phyloP scores from a whole-genome alignment of 176 grass and related monocot species.

The Aechmea fasciata region DNA sequence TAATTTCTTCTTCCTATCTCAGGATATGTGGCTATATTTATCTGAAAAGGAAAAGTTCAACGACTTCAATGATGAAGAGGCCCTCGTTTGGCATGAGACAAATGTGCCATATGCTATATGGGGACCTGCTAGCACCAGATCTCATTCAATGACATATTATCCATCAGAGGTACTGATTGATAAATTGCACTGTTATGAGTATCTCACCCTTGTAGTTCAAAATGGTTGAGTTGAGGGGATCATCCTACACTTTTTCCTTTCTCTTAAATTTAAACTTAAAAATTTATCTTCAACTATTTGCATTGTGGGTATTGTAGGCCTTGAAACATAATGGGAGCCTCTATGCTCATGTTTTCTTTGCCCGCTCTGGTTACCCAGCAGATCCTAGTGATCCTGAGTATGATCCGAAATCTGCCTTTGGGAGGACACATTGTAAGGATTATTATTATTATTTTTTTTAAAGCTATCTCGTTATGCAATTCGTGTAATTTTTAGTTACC shows the following conservation, averaged over 20 bases:
- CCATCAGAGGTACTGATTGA: conserved; percentile 64
- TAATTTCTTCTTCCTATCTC: conserved; percentile 3
- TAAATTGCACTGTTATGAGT: neutral
- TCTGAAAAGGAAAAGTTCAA: conserved; percentile 83
- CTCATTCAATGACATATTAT: conserved; percentile 55
- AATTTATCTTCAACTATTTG: conserved; percentile 1
- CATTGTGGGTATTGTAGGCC: conserved; percentile 35
- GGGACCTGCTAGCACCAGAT: conserved; percentile 59
- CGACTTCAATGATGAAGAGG: conserved; percentile 70
- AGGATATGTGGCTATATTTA: conserved; percentile 99
- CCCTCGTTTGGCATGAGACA: conserved; percentile 95
- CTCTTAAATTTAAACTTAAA: neutral
- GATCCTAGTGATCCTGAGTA: conserved; percentile 94
- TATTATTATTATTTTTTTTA: conserved; percentile 10
- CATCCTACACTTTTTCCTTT: neutral
- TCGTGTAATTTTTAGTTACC: conserved; percentile 9
- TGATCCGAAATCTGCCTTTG: conserved; percentile 71
- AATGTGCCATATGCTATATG: conserved; percentile 98
- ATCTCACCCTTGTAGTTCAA: too few species aligned
- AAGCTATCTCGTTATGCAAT: neutral
- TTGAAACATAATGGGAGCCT: conserved; percentile 87
- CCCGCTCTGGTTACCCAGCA: conserved; percentile 82
- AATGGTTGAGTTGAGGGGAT: too few species aligned
- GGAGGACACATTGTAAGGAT: conserved; percentile 67
- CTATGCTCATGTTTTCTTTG: conserved; percentile 99